Evolutionary conservation across 148 eudicot species (phyloP), one percentile per base, ranked within the genome.

Genomic region (Vaccinium corymbosum): DNA sequence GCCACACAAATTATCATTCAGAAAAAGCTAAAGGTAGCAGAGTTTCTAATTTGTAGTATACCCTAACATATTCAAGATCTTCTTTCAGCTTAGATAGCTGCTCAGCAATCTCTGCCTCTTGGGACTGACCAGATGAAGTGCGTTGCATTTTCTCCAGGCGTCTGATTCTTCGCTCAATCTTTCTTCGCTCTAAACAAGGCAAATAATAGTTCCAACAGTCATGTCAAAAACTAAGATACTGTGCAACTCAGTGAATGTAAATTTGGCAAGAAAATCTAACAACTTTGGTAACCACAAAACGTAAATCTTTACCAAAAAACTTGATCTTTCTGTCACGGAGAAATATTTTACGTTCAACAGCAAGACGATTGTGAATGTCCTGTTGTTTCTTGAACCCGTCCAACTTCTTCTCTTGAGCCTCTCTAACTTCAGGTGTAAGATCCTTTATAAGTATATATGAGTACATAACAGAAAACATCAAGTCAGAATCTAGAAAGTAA

Each of bases 21-120:
- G 0, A 22, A 42, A 55, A 84, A 1, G 14, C 42, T 38, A 14
- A 72, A 48, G 80, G 79, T 55, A 3, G 49, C 15, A 11, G 70
- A 46, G 12, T 75, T 66, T 76, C 16, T 62, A 4, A 74, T 32
- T 55, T 55, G 72, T 73, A 86, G 85, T 91, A 91, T 91, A 97
- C 99, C 94, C 91, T 83, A 83, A 97, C 97, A 89, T 97, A 97
- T 90, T 97, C 99, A 87, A 97, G 94, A 89, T 97, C 99, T 87
- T 97, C 95, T 86, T 97, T 93, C 87, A 94, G 81, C 85, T 86
- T 89, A 77, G 90, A 84, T 74, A 97, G 94, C 88, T 94, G 92
- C 46, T 87, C 94, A 32, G 88, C 80, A 88, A 89, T 84, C 64
- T 90, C 92, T 73, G 89, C 88, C 88, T 97, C 98, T 83, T 93